Evolutionary conservation across 495 filamentous ascomycete genomes (phyloP).

Genomic region (Aspergillus bridgeri): DNA sequence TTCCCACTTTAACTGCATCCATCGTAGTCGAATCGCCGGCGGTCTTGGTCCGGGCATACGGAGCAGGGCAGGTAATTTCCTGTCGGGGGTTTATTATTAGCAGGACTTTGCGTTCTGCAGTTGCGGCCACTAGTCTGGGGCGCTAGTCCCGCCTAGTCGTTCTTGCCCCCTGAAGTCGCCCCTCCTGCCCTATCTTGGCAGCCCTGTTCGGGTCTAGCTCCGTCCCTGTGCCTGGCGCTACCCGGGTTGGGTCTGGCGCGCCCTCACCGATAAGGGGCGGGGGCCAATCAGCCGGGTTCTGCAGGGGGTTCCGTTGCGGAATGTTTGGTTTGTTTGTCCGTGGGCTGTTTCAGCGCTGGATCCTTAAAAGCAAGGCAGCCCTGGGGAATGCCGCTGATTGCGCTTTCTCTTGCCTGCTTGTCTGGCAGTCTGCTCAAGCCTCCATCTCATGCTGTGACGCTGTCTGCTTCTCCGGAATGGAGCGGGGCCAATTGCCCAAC

Average conservation of each 20-base stretch:
- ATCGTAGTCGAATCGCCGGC: neutral
- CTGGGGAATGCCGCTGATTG: too few species aligned
- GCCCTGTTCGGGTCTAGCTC: neutral
- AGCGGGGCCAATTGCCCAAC: too few species aligned
- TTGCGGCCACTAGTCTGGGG: slow-evolving; percentile 7
- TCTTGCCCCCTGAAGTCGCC: neutral
- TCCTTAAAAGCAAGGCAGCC: neutral
- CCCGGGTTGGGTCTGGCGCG: neutral
- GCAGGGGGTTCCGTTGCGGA: neutral
- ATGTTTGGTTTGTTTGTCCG: neutral
- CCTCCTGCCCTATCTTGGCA: neutral
- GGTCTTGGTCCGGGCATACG: neutral
- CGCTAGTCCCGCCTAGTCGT: slow-evolving; percentile 1
- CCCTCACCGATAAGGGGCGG: slow-evolving; percentile 2
- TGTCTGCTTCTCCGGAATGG: too few species aligned
- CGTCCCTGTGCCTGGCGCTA: neutral
- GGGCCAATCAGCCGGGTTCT: slow-evolving; percentile 4
- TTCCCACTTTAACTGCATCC: slow-evolving; percentile 5
- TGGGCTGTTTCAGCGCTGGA: neutral
- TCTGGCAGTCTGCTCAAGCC: too few species aligned
- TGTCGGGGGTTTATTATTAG: neutral
- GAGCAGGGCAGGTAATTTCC: neutral
- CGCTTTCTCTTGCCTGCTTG: neutral
- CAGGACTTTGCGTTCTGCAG: slow-evolving; percentile 1
- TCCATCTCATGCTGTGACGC: too few species aligned